phyloP scores from a whole-genome alignment of 2,329 filamentous ascomycete genomes.

The Stemphylium beticola region DNA sequence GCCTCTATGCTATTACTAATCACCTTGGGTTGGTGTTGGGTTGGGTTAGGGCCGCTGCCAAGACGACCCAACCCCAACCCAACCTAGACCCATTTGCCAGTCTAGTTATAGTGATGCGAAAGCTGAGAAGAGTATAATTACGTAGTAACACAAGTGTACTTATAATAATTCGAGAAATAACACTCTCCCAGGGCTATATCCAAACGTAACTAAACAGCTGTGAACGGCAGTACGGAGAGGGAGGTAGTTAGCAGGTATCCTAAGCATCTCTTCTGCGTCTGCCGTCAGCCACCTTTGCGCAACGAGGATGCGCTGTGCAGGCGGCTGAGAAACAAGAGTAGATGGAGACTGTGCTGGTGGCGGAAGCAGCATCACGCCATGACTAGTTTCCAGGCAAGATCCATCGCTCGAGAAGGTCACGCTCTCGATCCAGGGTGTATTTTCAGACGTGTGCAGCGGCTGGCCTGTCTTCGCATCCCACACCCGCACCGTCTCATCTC shows the following conservation, averaged over 20 bases:
- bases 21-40: no score
- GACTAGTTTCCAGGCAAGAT: neutral
- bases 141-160: neutral
- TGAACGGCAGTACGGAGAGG: neutral
- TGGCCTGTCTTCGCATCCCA: constrained; percentile 9
- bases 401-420: constrained; percentile 3
- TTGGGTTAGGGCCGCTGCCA: no score
- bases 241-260: neutral
- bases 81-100: no score
- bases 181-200: neutral
- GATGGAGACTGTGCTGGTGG: neutral
- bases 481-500: no score
- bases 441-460: constrained; percentile 12
- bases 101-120: no score
- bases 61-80: no score
- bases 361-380: neutral
- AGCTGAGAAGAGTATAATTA: neutral
- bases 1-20: no score
- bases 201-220: neutral
- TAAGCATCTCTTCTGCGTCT: neutral
- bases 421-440: constrained; percentile 2
- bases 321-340: neutral
- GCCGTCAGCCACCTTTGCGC: neutral
- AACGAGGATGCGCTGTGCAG: neutral
- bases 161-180: neutral